A percentile compares a stretch with the other conserved stretches of the same genome.
Evolutionary conservation across 768 basidiomycete species (phyloP).

Genomic region (Hygrocybe coccinea): DNA sequence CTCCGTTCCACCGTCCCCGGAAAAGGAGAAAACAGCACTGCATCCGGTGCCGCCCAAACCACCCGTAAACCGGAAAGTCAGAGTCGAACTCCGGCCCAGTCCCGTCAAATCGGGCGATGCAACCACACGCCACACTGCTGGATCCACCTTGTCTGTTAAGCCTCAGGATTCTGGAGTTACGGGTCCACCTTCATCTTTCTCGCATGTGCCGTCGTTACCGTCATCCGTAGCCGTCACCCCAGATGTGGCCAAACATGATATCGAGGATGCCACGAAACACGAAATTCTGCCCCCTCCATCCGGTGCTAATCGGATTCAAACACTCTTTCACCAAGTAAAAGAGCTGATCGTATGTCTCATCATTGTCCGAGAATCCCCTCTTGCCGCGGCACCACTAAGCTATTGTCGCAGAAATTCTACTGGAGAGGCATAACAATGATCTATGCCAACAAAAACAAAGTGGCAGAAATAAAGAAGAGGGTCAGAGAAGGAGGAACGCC

Average conservation of each 20-base stretch:
- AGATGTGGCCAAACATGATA: slow-evolving; percentile 55
- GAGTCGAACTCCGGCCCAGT: slow-evolving; percentile 59
- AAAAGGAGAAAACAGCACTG: slow-evolving; percentile 11
- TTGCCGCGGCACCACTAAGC: neutral
- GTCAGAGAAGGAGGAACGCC: slow-evolving; percentile 55
- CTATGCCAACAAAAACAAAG: slow-evolving; percentile 54
- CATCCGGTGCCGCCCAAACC: slow-evolving; percentile 20
- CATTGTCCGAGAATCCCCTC: slow-evolving; percentile 7
- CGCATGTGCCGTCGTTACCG: slow-evolving; percentile 29
- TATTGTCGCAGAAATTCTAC: slow-evolving; percentile 68
- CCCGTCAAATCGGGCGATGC: slow-evolving; percentile 46
- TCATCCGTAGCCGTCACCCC: neutral
- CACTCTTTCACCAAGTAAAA: slow-evolving; percentile 44
- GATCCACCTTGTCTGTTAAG: slow-evolving; percentile 22
- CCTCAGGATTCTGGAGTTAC: slow-evolving; percentile 16
- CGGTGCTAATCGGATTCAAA: slow-evolving; percentile 52
- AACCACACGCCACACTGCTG: slow-evolving; percentile 27
- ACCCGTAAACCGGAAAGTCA: slow-evolving; percentile 37
- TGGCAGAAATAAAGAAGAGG: slow-evolving; percentile 50
- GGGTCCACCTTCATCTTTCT: slow-evolving; percentile 20
- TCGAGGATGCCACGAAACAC: slow-evolving; percentile 58
- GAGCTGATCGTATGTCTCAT: slow-evolving; percentile 39
- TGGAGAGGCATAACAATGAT: slow-evolving; percentile 70
- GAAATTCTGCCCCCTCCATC: slow-evolving; percentile 64
- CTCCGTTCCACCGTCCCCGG: slow-evolving; percentile 1